phyloP scores from a whole-genome alignment of 1,139 yeast genomes.

The Pichia norvegensis region DNA sequence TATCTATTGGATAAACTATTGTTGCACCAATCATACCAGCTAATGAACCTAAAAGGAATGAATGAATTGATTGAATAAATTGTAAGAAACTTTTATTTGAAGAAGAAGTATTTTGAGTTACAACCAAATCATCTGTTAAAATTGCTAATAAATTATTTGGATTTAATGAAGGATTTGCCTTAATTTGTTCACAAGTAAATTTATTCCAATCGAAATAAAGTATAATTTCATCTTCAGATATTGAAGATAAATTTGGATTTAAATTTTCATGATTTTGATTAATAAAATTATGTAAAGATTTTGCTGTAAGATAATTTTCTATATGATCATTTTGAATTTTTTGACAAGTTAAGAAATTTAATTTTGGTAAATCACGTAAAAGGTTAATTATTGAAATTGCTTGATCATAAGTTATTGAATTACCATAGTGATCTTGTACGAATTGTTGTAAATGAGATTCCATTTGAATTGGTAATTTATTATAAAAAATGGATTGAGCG shows the following conservation, averaged over 20 bases:
- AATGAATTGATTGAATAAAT: constrained; percentile 78
- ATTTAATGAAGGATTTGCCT: constrained; percentile 40
- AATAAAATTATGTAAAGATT: constrained; percentile 7
- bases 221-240: constrained; percentile 43
- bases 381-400: constrained; percentile 34
- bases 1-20: constrained; percentile 94
- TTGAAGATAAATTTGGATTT: constrained; percentile 1
- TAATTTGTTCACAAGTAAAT: constrained; percentile 39
- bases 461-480: constrained; percentile 25
- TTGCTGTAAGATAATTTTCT: constrained; percentile 7
- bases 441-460: constrained; percentile 23
- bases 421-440: constrained; percentile 18
- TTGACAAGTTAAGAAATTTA: constrained; percentile 57
- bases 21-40: constrained; percentile 99
- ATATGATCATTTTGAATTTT: constrained; percentile 18
- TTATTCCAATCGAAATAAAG: constrained; percentile 47
- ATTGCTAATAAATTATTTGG: constrained; percentile 44
- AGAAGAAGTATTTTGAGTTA: constrained; percentile 21
- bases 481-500: constrained; percentile 28
- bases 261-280: neutral
- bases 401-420: constrained; percentile 32
- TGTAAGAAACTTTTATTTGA: constrained; percentile 38
- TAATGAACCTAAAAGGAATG: constrained; percentile 82
- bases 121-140: constrained; percentile 45
- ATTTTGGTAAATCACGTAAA: constrained; percentile 32